Conservation (phyloP, 169 alveolate species). For the Cryptosporidium canis region DNA sequence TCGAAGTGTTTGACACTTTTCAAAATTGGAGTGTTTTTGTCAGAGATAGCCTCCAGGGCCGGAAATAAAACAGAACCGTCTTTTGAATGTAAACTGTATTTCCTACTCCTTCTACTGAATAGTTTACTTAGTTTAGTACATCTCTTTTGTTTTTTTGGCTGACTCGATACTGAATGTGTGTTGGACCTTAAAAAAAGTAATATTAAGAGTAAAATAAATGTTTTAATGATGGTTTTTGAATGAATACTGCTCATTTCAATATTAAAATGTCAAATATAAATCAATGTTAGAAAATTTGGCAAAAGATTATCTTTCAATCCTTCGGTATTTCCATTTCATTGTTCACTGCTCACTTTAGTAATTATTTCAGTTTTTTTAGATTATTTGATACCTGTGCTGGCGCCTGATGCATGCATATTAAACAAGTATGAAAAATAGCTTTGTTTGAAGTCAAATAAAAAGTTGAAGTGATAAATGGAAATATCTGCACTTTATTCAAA, state of each 20-base stretch:
- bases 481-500: too few species aligned
- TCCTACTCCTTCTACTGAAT: not conserved
- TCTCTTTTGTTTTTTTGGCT: not conserved
- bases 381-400: not conserved
- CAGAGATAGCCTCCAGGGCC: conserved; percentile 5
- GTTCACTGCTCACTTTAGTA: not conserved
- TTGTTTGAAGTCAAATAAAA: too few species aligned
- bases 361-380: not conserved
- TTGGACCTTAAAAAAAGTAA: not conserved
- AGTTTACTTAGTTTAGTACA: not conserved
- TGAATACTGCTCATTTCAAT: not conserved
- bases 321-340: not conserved
- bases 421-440: not conserved
- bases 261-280: not conserved
- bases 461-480: too few species aligned
- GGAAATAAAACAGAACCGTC: conserved; percentile 39
- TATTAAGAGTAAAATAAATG: not conserved
- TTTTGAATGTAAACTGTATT: not conserved
- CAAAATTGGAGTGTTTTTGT: conserved; percentile 2
- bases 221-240: not conserved
- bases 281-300: not conserved
- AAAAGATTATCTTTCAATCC: not conserved
- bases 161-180: not conserved
- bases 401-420: conserved; percentile 44
- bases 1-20: conserved; percentile 14